Evolutionary conservation across 2,329 filamentous ascomycete species (phyloP).

Genomic region (Aspergillus novoparasiticus): DNA sequence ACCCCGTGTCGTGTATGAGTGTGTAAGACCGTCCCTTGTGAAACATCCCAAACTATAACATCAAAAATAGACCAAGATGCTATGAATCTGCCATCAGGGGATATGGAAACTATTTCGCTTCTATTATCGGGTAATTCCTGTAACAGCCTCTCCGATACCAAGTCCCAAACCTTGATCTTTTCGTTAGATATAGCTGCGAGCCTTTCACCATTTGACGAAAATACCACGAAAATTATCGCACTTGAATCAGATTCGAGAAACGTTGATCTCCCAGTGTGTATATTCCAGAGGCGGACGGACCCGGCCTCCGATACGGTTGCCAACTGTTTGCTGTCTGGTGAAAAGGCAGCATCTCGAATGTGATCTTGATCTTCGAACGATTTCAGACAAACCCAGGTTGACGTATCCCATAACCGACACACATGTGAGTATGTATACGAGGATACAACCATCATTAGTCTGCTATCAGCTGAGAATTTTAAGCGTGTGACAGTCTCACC

Average conservation of each 20-base stretch:
- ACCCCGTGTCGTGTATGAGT: background rate
- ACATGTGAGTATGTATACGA: background rate
- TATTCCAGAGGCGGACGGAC: background rate
- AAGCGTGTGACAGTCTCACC: fast-evolving
- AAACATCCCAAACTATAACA: background rate
- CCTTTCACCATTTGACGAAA: background rate
- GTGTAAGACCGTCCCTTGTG: background rate
- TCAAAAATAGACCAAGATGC: background rate
- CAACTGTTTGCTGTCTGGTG: background rate
- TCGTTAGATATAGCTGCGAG: background rate
- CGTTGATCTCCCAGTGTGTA: background rate
- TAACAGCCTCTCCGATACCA: background rate
- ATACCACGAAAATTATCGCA: background rate
- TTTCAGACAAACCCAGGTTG: background rate
- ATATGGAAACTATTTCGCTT: background rate
- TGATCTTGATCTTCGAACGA: background rate
- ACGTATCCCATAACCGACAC: background rate
- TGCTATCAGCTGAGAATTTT: background rate
- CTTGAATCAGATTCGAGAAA: background rate
- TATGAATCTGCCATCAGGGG: background rate
- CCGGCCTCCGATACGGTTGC: background rate
- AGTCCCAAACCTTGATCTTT: background rate
- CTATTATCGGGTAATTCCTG: background rate
- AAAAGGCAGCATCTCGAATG: background rate
- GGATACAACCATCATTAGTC: background rate